phyloP scores from a whole-genome alignment of 2,329 filamentous ascomycete genomes.

The Coniosporium tulheliwenetii region DNA sequence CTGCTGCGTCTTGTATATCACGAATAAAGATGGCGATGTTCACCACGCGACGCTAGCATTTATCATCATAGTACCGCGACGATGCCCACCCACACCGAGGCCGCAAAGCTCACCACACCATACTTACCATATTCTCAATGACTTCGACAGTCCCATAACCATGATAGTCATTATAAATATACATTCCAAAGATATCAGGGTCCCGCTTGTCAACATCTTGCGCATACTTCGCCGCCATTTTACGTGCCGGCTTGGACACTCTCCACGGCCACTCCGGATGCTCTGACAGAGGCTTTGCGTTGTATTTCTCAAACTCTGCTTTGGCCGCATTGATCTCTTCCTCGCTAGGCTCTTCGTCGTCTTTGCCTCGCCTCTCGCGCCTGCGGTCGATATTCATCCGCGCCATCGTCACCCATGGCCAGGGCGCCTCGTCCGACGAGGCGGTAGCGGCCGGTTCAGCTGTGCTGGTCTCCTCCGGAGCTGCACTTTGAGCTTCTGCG shows the following conservation, averaged over 20 bases:
- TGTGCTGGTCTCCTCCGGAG: too few species aligned
- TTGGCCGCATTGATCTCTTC: not conserved
- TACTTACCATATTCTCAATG: constrained; percentile 11
- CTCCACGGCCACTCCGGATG: constrained; percentile 5
- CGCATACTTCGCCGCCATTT: constrained; percentile 1
- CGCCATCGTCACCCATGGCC: too few species aligned
- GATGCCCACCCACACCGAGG: not conserved
- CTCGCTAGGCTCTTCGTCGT: not conserved
- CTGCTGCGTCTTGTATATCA: not conserved
- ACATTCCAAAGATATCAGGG: constrained; percentile 15
- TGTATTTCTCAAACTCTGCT: not conserved
- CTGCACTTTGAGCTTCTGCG: too few species aligned
- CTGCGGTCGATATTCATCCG: too few species aligned
- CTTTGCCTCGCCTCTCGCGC: not conserved
- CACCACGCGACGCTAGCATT: not conserved
- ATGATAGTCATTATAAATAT: constrained; percentile 15
- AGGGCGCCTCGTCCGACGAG: too few species aligned
- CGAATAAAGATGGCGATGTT: not conserved
- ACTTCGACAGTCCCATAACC: constrained; percentile 14
- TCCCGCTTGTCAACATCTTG: constrained; percentile 4
- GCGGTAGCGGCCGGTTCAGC: too few species aligned
- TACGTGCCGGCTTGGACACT: constrained; percentile 1
- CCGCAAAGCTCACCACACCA: not conserved
- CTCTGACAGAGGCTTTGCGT: constrained; percentile 3
- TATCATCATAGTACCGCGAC: not conserved